A percentile compares a stretch with the other conserved stretches of the same genome.
phyloP scores from a whole-genome alignment of 768 basidiomycete species.

The Lentinula edodes region DNA sequence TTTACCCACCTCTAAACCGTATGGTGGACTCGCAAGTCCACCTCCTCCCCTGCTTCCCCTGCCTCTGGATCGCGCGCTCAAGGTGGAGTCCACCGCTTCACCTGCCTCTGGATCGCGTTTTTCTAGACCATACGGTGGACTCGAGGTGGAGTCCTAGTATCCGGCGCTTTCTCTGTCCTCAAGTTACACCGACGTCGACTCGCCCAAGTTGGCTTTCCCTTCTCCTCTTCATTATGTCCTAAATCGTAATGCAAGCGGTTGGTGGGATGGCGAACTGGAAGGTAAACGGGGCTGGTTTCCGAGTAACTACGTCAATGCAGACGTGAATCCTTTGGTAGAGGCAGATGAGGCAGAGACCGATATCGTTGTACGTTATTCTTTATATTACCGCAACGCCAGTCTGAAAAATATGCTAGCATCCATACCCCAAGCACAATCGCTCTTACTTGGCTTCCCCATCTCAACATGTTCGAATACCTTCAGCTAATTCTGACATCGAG shows the following conservation, averaged over 20 bases:
- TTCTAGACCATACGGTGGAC: too few relatives aligned
- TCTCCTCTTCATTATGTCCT: conserved; percentile 45
- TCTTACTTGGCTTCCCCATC: conserved; percentile 38
- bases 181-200: neutral
- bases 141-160: too few relatives aligned
- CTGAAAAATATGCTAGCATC: neutral
- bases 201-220: neutral
- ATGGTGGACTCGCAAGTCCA: too few relatives aligned
- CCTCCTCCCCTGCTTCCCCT: too few relatives aligned
- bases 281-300: conserved; percentile 95
- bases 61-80: too few relatives aligned
- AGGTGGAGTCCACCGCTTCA: too few relatives aligned
- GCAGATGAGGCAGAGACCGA: conserved; percentile 25
- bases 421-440: neutral
- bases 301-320: conserved; percentile 86
- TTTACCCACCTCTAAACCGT: too few relatives aligned
- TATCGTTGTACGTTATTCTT: neutral
- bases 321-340: conserved; percentile 50
- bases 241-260: conserved; percentile 82
- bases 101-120: too few relatives aligned
- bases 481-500: conserved; percentile 45
- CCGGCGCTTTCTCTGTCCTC: neutral
- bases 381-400: neutral
- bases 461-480: neutral
- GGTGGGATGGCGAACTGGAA: conserved; percentile 98